Base-by-base conservation (phyloP, 352 stramenopile species). In the Phytopythium kandeliae region DNA sequence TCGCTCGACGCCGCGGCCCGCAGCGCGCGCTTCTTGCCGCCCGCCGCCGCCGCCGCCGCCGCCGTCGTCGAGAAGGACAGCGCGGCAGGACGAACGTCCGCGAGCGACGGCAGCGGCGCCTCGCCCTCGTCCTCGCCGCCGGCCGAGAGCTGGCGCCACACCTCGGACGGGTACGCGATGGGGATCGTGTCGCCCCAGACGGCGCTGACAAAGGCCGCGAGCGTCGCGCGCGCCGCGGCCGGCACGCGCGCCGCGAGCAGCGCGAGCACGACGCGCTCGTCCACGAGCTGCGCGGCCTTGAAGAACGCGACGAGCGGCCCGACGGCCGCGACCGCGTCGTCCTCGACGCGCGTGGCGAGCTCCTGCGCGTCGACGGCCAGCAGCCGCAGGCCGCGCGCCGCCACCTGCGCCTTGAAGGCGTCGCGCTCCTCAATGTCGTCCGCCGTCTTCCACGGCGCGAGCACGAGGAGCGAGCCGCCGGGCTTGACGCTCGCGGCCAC, bases 21-120 rank as follows among this genome's bases (percentile, higher is more conserved):
- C 13, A 66, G 72, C 44, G 63, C 57, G 37, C 77, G 74, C 63
- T 86, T 85, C 63, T 88, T 86, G 67, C 71, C 85, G 8, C 67
- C 65, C 24, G 62, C 67, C 0, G 43, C 43, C 1, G 69, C 66
- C 24, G 62, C 67, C 0, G 43, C 42, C 5, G 43, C 19, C 22
- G 40, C n/a, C 43, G 26, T 6, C 26, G 31, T 49, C 22, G 41
- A 21, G 41, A 47, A 47, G 22, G 41, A 47, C 2, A 49, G n/a
- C 16, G 43, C 43, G 16, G 43, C 43, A 6, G 43, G 43, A 7
- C 43, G 43, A 15, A 88, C 55, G 40, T 56, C 60, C 15, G 62
- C 45, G 45, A 85, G 64, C 40, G 62, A 42, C 15, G 58, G 48
- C 16, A 73, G 43, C 12, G 40, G 26, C n/a, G 50, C 40, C 1